Evolutionary conservation across 1,284 basidiomycete species (phyloP), one percentile per base, ranked within the genome.

Genomic region (Butyriboletus appendiculatus): DNA sequence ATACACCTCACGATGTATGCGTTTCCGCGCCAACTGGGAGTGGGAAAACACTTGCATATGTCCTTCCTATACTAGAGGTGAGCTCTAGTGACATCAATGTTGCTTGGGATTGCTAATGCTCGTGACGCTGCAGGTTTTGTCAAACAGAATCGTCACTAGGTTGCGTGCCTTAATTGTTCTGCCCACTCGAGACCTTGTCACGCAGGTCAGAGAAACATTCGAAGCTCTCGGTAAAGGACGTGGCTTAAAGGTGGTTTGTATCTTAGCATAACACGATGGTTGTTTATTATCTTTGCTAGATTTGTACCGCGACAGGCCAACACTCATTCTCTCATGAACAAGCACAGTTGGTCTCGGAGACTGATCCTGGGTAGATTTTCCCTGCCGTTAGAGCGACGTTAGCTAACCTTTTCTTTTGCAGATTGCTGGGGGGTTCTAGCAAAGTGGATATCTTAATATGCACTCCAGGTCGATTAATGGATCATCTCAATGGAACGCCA

Each of bases 21-120:
- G 92, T 97, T n/a, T 97, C 94, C 6, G 97, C 97, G 1, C 97
- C 97, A 0, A 99, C 96, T 0, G 96, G 96, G 32, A 96, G 93
- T 62, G 96, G 96, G 0, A 99, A 99, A 75, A 99, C 96, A 0
- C 79, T 99, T 20, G 92, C 94, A 14, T 99, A 99, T 72, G 89
- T 90, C 5, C 75, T 98, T 18, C 96, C 96, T 2, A 92, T 98
- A 50, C 79, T 98, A 28, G 93, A 98, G 79, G 92, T 89, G 59
- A 55, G 73, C 52, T 26, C 47, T 52, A 49, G 46, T 56, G 35
- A 48, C 50, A 45, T 40, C 35, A 7, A 6, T 34, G 30, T 43
- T 41, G n/a, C 24, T 16, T 40, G 47, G 34, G 39, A 34, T 32
- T 38, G 24, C 40, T 60, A 28, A 60, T 18, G 12, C 35, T 35